Evolutionary conservation across 495 filamentous ascomycete genomes (phyloP).

Genomic region (Schizothecium vesticola): DNA sequence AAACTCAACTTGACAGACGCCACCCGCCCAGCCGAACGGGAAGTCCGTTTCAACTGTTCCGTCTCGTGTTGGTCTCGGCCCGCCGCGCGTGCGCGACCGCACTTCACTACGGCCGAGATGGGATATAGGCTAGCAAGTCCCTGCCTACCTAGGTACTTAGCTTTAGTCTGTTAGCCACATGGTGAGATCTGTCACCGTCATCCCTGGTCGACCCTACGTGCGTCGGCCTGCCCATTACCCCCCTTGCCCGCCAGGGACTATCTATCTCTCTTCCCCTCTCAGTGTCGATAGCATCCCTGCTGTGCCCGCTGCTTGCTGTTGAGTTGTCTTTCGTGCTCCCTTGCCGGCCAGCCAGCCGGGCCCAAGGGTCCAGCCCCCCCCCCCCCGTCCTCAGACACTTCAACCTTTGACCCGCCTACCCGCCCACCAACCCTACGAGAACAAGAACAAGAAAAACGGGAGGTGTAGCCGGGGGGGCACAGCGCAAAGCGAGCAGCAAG

Average conservation of each 20-base stretch:
- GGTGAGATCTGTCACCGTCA: background rate
- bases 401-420: background rate
- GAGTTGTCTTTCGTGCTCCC: too few species aligned
- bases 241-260: too few species aligned
- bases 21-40: background rate
- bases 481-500: background rate
- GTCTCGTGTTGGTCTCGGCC: background rate
- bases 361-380: background rate
- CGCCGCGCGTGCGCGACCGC: background rate
- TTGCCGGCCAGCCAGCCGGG: background rate
- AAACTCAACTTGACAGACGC: background rate
- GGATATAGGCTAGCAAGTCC: background rate
- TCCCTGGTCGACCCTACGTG: background rate
- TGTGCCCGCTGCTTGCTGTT: background rate
- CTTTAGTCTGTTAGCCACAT: too few species aligned
- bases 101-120: background rate
- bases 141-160: background rate
- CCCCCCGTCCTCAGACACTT: background rate
- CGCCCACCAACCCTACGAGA: background rate
- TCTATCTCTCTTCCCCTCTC: background rate
- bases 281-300: background rate
- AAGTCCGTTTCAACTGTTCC: background rate
- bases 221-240: background rate
- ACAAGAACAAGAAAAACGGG: background rate
- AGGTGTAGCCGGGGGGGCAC: background rate